Conservation (phyloP, 805 yeast species). For the Cyberlindnera subsufficiens region DNA sequence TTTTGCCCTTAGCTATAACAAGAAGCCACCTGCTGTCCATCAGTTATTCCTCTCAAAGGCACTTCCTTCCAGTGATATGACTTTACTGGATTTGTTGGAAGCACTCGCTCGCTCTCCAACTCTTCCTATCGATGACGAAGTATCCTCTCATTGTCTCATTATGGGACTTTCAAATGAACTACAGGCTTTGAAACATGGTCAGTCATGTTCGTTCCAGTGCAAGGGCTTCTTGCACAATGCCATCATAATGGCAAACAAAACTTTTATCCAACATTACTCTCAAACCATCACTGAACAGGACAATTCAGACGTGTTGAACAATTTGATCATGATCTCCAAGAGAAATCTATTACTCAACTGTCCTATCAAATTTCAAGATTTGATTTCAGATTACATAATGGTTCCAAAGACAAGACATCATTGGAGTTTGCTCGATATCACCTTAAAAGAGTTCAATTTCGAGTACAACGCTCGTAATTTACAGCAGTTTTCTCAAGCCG, state of each 20-base stretch:
- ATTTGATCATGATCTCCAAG: constrained; percentile 38
- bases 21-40: constrained; percentile 36
- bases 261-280: constrained; percentile 11
- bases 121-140: not conserved
- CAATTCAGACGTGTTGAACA: constrained; percentile 16
- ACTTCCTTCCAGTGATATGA: constrained; percentile 1
- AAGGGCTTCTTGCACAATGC: constrained; percentile 45
- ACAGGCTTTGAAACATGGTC: constrained; percentile 17
- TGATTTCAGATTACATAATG: constrained; percentile 41
- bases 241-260: constrained; percentile 45
- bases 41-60: constrained; percentile 13
- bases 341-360: constrained; percentile 44
- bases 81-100: constrained; percentile 6
- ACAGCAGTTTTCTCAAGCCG: constrained; percentile 19
- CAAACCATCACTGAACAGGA: not conserved
- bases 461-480: constrained; percentile 4
- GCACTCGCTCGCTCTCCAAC: constrained; percentile 9
- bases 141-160: constrained; percentile 8
- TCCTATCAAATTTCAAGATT: constrained; percentile 44
- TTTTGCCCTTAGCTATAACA: constrained; percentile 33
- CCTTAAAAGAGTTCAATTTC: constrained; percentile 40
- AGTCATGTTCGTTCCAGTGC: constrained; percentile 21
- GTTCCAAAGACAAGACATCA: constrained; percentile 33
- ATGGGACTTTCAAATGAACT: constrained; percentile 21
- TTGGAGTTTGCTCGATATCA: constrained; percentile 39